Conservation (phyloP, 2,329 filamentous ascomycete species). For the Nakataea oryzae region DNA sequence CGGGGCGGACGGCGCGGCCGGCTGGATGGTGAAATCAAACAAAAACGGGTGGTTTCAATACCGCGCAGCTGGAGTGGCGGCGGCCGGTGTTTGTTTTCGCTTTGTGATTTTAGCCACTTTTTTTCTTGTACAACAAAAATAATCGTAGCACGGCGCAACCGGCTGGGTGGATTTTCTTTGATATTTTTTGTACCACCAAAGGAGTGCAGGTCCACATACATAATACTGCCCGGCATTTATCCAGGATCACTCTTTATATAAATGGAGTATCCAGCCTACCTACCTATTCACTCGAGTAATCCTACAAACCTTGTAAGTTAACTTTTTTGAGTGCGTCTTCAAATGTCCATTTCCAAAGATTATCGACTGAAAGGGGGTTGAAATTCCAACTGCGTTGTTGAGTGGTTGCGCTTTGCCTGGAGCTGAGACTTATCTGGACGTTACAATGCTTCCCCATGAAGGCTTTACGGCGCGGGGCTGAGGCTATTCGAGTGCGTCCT, state of each 20-base stretch:
- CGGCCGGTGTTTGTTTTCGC: not conserved
- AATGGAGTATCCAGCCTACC: not conserved
- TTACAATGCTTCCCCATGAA: too few species aligned
- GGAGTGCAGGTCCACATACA: not conserved
- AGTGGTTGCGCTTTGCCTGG: too few species aligned
- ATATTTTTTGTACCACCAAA: not conserved
- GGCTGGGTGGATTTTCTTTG: not conserved
- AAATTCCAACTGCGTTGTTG: too few species aligned
- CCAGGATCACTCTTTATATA: not conserved
- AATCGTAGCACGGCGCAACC: not conserved
- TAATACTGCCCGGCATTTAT: not conserved
- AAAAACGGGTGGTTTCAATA: not conserved
- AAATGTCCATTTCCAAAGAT: too few species aligned
- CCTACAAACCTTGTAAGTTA: too few species aligned
- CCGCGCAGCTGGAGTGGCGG: not conserved
- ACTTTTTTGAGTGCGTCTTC: too few species aligned
- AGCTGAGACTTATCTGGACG: too few species aligned
- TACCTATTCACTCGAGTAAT: not conserved
- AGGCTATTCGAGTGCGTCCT: too few species aligned
- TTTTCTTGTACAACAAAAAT: not conserved
- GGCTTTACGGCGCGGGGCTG: too few species aligned
- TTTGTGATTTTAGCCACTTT: not conserved
- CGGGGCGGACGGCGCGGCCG: slow-evolving; percentile 16
- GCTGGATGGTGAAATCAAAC: slow-evolving; percentile 11
- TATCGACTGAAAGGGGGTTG: too few species aligned